These are phyloP conservation scores for Chloranthus sessilifolius DNA, from an alignment of 164 flowering plant species.

Conservation along the genomic window DNA sequence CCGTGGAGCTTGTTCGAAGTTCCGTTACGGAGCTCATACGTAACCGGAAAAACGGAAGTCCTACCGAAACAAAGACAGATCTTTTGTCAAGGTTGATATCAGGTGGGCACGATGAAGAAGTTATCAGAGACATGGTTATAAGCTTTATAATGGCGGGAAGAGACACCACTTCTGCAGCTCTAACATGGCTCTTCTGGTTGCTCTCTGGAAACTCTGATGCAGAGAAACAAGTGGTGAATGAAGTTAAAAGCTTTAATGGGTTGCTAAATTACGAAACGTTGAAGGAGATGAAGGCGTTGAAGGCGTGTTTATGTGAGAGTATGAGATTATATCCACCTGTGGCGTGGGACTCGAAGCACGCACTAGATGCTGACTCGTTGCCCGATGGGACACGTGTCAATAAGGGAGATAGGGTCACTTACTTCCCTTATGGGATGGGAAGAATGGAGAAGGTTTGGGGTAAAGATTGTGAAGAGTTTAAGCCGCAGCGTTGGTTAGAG, in stretches of 20 bases:
- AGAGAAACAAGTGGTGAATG: slow-evolving; percentile 24
- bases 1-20: slow-evolving; percentile 29
- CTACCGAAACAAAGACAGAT: slow-evolving; percentile 19
- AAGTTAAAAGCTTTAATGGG: slow-evolving; percentile 4
- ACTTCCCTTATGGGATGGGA: slow-evolving; percentile 81
- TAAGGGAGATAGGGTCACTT: slow-evolving; percentile 58
- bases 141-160: slow-evolving; percentile 80
- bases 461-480: slow-evolving; percentile 45
- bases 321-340: slow-evolving; percentile 81
- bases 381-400: slow-evolving; percentile 59
- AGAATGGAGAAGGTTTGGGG: slow-evolving; percentile 78
- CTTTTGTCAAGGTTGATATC: slow-evolving; percentile 41
- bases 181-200: slow-evolving; percentile 68
- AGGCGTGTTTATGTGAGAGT: slow-evolving; percentile 57
- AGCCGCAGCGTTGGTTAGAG: slow-evolving; percentile 63
- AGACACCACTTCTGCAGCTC: slow-evolving; percentile 74
- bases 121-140: slow-evolving; percentile 59
- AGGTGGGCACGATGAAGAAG: slow-evolving; percentile 43
- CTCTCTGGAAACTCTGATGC: slow-evolving; percentile 8
- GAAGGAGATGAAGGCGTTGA: slow-evolving; percentile 41
- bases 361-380: slow-evolving; percentile 33
- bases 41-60: slow-evolving; percentile 16
- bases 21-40: slow-evolving; percentile 38
- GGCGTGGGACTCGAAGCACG: slow-evolving; percentile 80
- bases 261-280: slow-evolving; percentile 27